phyloP scores from a whole-genome alignment of 1,139 yeast species.

The Debaryomyces udenii region DNA sequence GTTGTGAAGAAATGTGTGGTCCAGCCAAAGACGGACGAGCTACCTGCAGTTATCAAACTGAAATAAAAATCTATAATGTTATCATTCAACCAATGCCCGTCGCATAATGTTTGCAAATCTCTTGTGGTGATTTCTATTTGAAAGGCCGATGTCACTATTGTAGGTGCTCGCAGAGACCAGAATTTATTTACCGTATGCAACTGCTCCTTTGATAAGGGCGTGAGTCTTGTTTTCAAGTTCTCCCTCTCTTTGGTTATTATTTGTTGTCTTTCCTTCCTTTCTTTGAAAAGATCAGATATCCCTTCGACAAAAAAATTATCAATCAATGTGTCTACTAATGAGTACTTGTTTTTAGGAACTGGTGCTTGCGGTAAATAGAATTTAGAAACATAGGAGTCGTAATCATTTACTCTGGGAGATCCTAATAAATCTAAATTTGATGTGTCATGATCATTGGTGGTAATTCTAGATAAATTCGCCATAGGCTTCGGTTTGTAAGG shows the following conservation, averaged over 20 bases:
- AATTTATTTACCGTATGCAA: constrained; percentile 23
- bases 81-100: constrained; percentile 87
- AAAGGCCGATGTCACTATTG: constrained; percentile 30
- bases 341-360: constrained; percentile 18
- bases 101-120: constrained; percentile 73
- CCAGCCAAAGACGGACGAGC: constrained; percentile 63
- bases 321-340: constrained; percentile 21
- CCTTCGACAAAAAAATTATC: constrained; percentile 20
- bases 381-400: constrained; percentile 21
- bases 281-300: constrained; percentile 18
- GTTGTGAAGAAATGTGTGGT: constrained; percentile 87
- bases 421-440: not conserved
- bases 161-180: constrained; percentile 26
- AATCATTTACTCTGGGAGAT: constrained; percentile 11
- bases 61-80: constrained; percentile 84
- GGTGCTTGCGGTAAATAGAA: constrained; percentile 22
- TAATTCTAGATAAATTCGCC: not conserved
- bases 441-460: not conserved
- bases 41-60: constrained; percentile 50
- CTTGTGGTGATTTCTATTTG: constrained; percentile 62
- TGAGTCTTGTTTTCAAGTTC: constrained; percentile 14
- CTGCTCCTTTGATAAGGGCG: constrained; percentile 22
- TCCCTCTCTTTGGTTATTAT: constrained; percentile 19
- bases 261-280: constrained; percentile 13
- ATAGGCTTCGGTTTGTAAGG: not conserved